These are phyloP conservation scores for Clathrus columnatus DNA, from an alignment of 768 basidiomycete genomes.

Conservation along the genomic window DNA sequence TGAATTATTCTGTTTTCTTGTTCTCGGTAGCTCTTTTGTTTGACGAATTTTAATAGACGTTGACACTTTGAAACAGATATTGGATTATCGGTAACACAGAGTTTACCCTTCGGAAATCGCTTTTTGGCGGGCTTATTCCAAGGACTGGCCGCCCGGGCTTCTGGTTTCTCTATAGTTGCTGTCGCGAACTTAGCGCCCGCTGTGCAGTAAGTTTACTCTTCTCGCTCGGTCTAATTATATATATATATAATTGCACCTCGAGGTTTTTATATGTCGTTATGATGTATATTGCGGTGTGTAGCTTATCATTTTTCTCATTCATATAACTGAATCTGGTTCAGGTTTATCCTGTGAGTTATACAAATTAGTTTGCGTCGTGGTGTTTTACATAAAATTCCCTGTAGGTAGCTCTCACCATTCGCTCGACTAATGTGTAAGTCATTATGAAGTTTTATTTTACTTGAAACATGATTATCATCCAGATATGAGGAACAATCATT, in stretches of 20 bases:
- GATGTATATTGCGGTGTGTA: constrained; percentile 69
- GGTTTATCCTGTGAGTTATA: background rate
- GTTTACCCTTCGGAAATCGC: constrained; percentile 62
- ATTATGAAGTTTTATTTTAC: background rate
- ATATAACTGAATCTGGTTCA: background rate
- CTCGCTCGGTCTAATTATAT: background rate
- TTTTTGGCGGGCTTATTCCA: constrained; percentile 74
- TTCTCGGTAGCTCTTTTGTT: constrained; percentile 1
- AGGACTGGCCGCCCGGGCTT: constrained; percentile 71
- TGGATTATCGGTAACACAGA: constrained; percentile 57
- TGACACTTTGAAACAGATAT: constrained; percentile 47
- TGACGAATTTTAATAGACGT: background rate
- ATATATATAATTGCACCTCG: background rate
- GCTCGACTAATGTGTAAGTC: constrained; percentile 66
- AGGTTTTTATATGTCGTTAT: constrained; percentile 84
- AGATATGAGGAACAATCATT: constrained; percentile 85
- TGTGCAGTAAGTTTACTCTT: constrained; percentile 53
- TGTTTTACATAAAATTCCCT: background rate
- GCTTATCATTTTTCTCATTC: background rate
- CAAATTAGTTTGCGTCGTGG: background rate
- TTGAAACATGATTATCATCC: background rate
- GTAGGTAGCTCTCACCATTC: constrained; percentile 19
- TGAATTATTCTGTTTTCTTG: constrained; percentile 77
- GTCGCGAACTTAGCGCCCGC: constrained; percentile 75
- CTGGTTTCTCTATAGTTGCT: constrained; percentile 77